Percentiles rank a stretch among this genome's conserved stretches.
Conservation (phyloP, 2,329 filamentous ascomycete genomes). For the Aspergillus aculeatus region DNA sequence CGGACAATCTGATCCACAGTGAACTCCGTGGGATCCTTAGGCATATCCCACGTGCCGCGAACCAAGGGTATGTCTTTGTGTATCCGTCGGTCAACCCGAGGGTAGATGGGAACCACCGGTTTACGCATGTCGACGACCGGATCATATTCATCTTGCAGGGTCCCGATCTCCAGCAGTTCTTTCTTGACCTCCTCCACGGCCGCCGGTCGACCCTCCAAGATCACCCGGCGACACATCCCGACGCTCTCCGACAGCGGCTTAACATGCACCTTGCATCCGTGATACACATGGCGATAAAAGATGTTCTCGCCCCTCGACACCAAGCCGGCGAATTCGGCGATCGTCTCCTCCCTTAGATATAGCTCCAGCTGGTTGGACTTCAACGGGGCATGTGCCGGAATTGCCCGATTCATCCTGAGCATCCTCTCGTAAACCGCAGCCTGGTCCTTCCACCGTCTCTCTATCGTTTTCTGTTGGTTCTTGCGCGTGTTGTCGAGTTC, state of each 20-base stretch:
- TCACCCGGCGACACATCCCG: constrained; percentile 33
- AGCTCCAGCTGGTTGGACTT: constrained; percentile 29
- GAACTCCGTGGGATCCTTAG: not conserved
- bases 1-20: constrained; percentile 16
- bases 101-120: constrained; percentile 30
- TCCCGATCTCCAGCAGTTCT: constrained; percentile 24
- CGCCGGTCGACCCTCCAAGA: constrained; percentile 36
- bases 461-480: not conserved
- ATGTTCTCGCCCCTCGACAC: constrained; percentile 39
- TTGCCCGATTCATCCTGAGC: not conserved
- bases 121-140: constrained; percentile 32
- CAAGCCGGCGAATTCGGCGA: constrained; percentile 34
- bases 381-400: not conserved
- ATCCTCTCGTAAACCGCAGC: not conserved
- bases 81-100: constrained; percentile 26
- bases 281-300: constrained; percentile 34
- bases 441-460: not conserved
- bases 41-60: constrained; percentile 31
- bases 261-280: constrained; percentile 42
- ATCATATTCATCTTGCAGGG: constrained; percentile 26
- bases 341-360: constrained; percentile 35
- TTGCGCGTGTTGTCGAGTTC: not conserved
- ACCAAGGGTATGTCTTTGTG: constrained; percentile 24
- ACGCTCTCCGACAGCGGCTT: constrained; percentile 30
- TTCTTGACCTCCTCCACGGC: constrained; percentile 33